phyloP scores from a whole-genome alignment of 2,329 filamentous ascomycete genomes.

The Coniella vitis region DNA sequence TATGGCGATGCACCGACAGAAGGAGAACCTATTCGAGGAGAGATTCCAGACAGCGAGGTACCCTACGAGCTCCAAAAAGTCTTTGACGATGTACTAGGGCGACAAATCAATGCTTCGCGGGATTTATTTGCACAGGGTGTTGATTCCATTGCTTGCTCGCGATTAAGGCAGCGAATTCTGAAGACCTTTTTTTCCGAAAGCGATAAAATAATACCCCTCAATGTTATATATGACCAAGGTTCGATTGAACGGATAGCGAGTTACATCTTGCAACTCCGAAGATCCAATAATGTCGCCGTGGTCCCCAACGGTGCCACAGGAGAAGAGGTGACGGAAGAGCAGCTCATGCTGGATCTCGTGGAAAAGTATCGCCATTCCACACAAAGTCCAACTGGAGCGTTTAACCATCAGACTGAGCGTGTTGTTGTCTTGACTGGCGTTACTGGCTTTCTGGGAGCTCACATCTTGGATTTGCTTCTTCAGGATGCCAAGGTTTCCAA shows the following conservation, averaged over 20 bases:
- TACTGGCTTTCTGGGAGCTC: constrained; percentile 35
- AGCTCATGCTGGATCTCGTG: constrained; percentile 23
- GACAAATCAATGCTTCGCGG: constrained; percentile 26
- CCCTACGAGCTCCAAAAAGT: constrained; percentile 24
- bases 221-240: constrained; percentile 53
- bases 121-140: constrained; percentile 54
- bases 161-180: constrained; percentile 35
- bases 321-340: constrained; percentile 11
- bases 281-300: neutral
- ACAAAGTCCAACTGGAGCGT: neutral
- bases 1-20: constrained; percentile 29
- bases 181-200: constrained; percentile 17
- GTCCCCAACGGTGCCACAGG: neutral
- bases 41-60: constrained; percentile 30
- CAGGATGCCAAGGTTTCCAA: constrained; percentile 29
- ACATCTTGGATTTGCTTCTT: constrained; percentile 40
- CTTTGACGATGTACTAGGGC: constrained; percentile 26
- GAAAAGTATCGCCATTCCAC: constrained; percentile 23
- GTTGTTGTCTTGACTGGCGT: constrained; percentile 23
- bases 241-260: constrained; percentile 32
- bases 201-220: constrained; percentile 37
- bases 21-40: neutral
- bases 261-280: constrained; percentile 19
- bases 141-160: constrained; percentile 52
- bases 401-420: constrained; percentile 8